Base-by-base conservation (phyloP, 805 yeast species). In the Barnettozyma vustinii region DNA sequence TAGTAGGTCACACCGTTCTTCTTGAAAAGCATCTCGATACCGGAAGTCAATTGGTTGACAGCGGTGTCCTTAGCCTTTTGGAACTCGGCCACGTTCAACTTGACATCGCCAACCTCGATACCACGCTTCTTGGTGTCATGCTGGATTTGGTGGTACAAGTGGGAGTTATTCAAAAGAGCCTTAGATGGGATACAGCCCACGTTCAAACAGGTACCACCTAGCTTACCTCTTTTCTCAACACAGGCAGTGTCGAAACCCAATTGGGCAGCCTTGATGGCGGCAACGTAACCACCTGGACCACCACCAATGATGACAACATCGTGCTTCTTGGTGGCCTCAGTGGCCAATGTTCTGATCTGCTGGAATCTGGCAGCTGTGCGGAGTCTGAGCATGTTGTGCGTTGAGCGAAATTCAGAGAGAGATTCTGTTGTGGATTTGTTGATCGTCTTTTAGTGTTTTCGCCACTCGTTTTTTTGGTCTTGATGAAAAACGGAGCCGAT, bases 131-230 rank as follows among this genome's bases (percentile, higher is more conserved):
- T 79, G 49, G 97, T 75, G 65, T 94, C 99, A 63, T 81, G 84
- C 69, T 81, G 75, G 70, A 94, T 86, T 68, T 83, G 85, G 70
- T 94, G 98, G 75, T 79, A 92, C 58, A 92, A 69, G 52, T 90
- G 96, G 16, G 98, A 87, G 78, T 94, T 94, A 83, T 94, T 92
- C 63, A 94, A 76, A 52, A 94, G 72, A 6, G 99, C 87, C 73
- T 94, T 94, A 56, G 99, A 94, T 51, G 99, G 99, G 64, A 94
- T 94, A 79, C 99, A 94, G 44, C 99, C 99, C 47, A 94, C 98
- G 71, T 94, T 94, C 62, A 95, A 76, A 81, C 99, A 94, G 49
- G 99, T 94, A 64, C 99, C 99, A 55, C 99, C 99, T 55, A 95
- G 79, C 41, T 81, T 72, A 42, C 99, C 99, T 71, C 99, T 85